These are phyloP conservation scores for Diutina sp. DNA, from an alignment of 1,139 yeast genomes.

Conservation along the genomic window DNA sequence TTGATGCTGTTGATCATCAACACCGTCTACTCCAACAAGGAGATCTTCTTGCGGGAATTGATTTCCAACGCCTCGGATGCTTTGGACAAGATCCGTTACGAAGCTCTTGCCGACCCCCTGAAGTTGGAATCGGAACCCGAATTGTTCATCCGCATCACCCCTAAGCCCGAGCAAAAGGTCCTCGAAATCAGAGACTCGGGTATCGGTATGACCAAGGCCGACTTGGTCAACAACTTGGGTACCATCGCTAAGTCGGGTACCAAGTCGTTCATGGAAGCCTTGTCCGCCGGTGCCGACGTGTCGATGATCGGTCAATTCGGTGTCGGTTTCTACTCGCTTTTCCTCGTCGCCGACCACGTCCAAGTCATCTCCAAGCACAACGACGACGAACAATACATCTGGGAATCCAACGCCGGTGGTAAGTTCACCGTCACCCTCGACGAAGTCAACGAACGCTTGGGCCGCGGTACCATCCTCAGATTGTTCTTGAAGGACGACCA, in stretches of 20 bases:
- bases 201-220: constrained; percentile 99
- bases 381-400: constrained; percentile 97
- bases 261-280: constrained; percentile 98
- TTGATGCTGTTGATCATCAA: constrained; percentile 99
- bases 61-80: constrained; percentile 98
- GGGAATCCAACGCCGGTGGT: constrained; percentile 99
- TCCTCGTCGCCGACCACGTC: constrained; percentile 98
- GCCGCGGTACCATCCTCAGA: constrained; percentile 95
- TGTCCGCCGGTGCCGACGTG: constrained; percentile 98
- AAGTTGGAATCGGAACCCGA: constrained; percentile 93
- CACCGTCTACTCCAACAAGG: constrained; percentile 99
- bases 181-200: constrained; percentile 98
- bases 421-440: constrained; percentile 94
- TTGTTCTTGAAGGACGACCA: constrained; percentile 98
- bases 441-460: constrained; percentile 69
- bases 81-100: constrained; percentile 92
- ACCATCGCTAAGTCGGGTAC: constrained; percentile 99
- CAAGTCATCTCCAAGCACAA: constrained; percentile 98
- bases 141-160: constrained; percentile 93
- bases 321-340: constrained; percentile 99
- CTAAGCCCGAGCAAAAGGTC: constrained; percentile 86
- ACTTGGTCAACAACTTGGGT: constrained; percentile 97
- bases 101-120: constrained; percentile 86
- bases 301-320: constrained; percentile 99
- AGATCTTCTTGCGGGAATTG: constrained; percentile 97